These are phyloP conservation scores for Corniculantispora saksenae DNA, from an alignment of 2,329 filamentous ascomycete genomes.

Conservation along the genomic window DNA sequence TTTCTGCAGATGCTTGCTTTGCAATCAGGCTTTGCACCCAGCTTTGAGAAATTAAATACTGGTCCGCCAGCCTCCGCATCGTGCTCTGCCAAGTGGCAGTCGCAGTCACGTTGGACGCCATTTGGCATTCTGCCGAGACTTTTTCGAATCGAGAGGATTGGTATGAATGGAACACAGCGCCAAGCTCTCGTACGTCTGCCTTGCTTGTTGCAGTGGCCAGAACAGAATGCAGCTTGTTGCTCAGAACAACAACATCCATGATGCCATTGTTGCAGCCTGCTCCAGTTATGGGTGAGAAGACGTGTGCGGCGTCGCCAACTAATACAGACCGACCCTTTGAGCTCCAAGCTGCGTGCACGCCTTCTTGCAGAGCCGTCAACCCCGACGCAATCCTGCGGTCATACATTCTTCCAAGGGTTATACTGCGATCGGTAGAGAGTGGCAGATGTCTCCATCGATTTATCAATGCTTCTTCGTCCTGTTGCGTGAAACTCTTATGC, in stretches of 20 bases:
- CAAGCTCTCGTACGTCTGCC: not conserved
- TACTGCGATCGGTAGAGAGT: slow-evolving; percentile 24
- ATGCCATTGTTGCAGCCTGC: slow-evolving; percentile 34
- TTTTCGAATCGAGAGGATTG: slow-evolving; percentile 11
- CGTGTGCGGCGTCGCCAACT: slow-evolving; percentile 35
- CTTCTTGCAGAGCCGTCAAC: slow-evolving; percentile 33
- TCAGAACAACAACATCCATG: slow-evolving; percentile 28
- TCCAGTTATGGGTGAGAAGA: slow-evolving; percentile 33
- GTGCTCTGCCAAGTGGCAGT: slow-evolving; percentile 14
- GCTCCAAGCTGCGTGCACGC: slow-evolving; percentile 31
- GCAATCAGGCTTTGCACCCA: slow-evolving; percentile 19
- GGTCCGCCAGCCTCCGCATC: slow-evolving; percentile 25
- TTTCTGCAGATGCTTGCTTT: not conserved
- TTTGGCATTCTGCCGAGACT: not conserved
- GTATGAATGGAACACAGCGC: not conserved
- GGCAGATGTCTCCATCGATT: slow-evolving; percentile 29
- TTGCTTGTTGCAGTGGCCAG: slow-evolving; percentile 1
- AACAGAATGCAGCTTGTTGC: slow-evolving; percentile 27
- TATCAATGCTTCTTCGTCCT: slow-evolving; percentile 31
- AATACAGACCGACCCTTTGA: slow-evolving; percentile 28
- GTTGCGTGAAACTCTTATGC: slow-evolving; percentile 30
- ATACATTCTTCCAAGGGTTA: slow-evolving; percentile 30
- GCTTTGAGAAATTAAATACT: slow-evolving; percentile 25
- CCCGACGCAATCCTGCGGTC: slow-evolving; percentile 17
- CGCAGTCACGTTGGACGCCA: not conserved